A percentile compares a stretch with the other conserved stretches of the same genome.
Evolutionary conservation across 2,329 filamentous ascomycete species (phyloP).

Genomic region (Lecanicillium sp.): DNA sequence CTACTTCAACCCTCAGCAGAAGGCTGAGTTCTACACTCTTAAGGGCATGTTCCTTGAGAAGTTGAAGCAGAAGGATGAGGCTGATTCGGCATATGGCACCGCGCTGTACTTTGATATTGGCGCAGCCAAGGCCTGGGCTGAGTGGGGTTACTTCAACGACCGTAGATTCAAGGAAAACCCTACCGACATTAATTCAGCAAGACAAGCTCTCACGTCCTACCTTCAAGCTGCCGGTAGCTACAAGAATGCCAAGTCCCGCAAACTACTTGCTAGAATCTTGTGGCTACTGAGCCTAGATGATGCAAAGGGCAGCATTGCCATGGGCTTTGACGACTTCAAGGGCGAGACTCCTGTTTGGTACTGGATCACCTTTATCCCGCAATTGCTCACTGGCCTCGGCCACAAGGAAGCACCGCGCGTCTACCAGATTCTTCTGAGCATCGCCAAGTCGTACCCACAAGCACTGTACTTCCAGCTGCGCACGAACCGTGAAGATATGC

Average conservation of each 20-base stretch:
- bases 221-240: constrained; percentile 92
- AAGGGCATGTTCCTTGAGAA: constrained; percentile 99
- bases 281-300: constrained; percentile 96
- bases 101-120: constrained; percentile 94
- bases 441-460: constrained; percentile 93
- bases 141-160: constrained; percentile 98
- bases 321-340: constrained; percentile 92
- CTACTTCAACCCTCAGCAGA: constrained; percentile 93
- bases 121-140: constrained; percentile 94
- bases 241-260: constrained; percentile 94
- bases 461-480: constrained; percentile 91
- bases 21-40: constrained; percentile 97
- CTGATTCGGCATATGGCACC: constrained; percentile 88
- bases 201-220: constrained; percentile 91
- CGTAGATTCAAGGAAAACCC: constrained; percentile 90
- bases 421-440: constrained; percentile 78
- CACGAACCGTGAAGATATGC: constrained; percentile 90
- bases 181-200: constrained; percentile 70
- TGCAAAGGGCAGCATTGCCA: constrained; percentile 69
- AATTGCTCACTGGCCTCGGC: constrained; percentile 83
- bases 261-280: constrained; percentile 83
- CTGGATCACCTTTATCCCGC: constrained; percentile 98
- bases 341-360: constrained; percentile 98
- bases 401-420: constrained; percentile 86
- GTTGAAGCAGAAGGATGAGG: constrained; percentile 80